Percentiles rank a stretch among this genome's conserved stretches.
phyloP scores from a whole-genome alignment of 345 rosid species.

The Erysimum cheiranthoides region DNA sequence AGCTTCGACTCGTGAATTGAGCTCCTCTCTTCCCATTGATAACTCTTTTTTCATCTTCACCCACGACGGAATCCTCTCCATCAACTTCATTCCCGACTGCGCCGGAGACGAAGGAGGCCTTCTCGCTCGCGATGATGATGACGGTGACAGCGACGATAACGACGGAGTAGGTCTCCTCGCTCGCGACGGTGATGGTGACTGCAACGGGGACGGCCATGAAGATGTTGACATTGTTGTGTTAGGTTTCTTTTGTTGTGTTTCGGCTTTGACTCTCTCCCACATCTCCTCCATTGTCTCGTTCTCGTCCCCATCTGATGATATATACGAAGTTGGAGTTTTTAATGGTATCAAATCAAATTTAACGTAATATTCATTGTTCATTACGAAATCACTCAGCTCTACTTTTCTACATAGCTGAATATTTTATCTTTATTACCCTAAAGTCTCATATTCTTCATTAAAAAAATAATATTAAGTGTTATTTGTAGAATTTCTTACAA shows the following conservation, averaged over 20 bases:
- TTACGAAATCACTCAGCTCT: background rate
- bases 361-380: background rate
- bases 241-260: constrained; percentile 60
- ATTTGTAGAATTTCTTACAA: background rate
- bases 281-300: constrained; percentile 43
- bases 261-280: constrained; percentile 45
- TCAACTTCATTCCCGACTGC: constrained; percentile 52
- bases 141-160: constrained; percentile 1
- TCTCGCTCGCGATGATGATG: constrained; percentile 24
- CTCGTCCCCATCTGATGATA: constrained; percentile 40
- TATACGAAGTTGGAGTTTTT: background rate
- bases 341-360: background rate
- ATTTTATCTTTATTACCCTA: background rate
- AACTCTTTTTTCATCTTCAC: constrained; percentile 60
- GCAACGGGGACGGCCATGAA: constrained; percentile 9
- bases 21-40: constrained; percentile 84
- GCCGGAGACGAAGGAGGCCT: constrained; percentile 15
- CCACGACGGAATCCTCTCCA: constrained; percentile 58
- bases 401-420: background rate
- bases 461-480: background rate
- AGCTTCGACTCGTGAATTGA: constrained; percentile 83
- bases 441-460: background rate
- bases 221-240: constrained; percentile 53
- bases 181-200: background rate
- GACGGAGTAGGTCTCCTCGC: background rate